Evolutionary conservation across 495 filamentous ascomycete species (phyloP).

Genomic region (Penicillium verhagenii): DNA sequence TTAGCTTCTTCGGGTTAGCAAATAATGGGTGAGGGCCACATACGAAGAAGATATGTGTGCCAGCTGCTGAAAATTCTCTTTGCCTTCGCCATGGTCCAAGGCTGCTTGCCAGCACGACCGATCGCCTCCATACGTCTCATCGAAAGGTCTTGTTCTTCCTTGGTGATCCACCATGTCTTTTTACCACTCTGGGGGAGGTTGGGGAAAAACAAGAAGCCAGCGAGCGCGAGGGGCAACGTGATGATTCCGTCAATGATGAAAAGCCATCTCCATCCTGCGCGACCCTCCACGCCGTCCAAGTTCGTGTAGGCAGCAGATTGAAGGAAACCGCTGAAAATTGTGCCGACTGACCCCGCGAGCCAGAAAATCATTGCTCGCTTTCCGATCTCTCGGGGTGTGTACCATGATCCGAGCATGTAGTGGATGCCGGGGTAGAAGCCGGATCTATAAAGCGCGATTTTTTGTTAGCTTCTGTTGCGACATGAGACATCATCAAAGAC

Average conservation of each 20-base stretch:
- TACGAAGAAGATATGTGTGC: slow-evolving; percentile 32
- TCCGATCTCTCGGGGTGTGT: slow-evolving; percentile 50
- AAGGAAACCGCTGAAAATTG: slow-evolving; percentile 55
- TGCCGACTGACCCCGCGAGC: slow-evolving; percentile 42
- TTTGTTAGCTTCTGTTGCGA: background rate
- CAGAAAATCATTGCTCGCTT: slow-evolving; percentile 56
- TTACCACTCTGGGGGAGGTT: slow-evolving; percentile 24
- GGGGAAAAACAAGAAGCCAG: slow-evolving; percentile 55
- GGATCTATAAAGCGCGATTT: slow-evolving; percentile 12
- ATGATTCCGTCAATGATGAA: slow-evolving; percentile 42
- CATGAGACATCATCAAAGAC: background rate
- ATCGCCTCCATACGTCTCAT: slow-evolving; percentile 24
- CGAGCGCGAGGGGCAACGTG: slow-evolving; percentile 43
- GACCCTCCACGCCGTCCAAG: slow-evolving; percentile 43
- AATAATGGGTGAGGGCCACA: background rate
- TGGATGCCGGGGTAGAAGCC: slow-evolving; percentile 39
- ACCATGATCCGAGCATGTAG: slow-evolving; percentile 37
- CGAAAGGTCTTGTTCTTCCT: slow-evolving; percentile 24
- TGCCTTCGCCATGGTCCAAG: slow-evolving; percentile 23
- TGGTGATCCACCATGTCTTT: slow-evolving; percentile 28
- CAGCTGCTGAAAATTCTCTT: slow-evolving; percentile 25
- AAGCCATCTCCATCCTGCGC: slow-evolving; percentile 39
- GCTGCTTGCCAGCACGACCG: slow-evolving; percentile 22
- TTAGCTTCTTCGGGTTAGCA: background rate
- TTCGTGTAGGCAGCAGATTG: slow-evolving; percentile 49